phyloP scores from a whole-genome alignment of 371 early-diverging fungal species.

The Saksenaea vasiformis region DNA sequence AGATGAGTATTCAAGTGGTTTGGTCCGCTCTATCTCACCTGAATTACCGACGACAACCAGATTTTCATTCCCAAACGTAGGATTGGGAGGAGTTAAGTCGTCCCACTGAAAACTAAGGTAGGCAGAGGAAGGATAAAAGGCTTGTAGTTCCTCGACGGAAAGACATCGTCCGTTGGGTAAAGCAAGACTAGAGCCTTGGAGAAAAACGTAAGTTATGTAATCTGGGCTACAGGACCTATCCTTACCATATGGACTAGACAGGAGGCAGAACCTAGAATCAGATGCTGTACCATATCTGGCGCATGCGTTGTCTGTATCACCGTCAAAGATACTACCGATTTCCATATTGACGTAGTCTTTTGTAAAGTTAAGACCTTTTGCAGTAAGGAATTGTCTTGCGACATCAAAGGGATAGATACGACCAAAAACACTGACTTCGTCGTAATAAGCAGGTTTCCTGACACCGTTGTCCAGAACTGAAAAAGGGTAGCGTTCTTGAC shows the following conservation, averaged over 20 bases:
- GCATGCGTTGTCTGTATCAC: constrained; percentile 41
- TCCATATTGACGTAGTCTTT: constrained; percentile 54
- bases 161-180: constrained; percentile 34
- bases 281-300: constrained; percentile 20
- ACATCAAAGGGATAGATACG: constrained; percentile 39
- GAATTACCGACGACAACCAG: constrained; percentile 52
- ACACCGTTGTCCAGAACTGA: constrained; percentile 22
- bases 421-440: constrained; percentile 52
- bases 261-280: constrained; percentile 25
- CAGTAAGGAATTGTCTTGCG: constrained; percentile 38
- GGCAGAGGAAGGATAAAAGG: constrained; percentile 14
- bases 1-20: not conserved
- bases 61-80: constrained; percentile 23
- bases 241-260: constrained; percentile 52
- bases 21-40: constrained; percentile 40
- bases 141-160: constrained; percentile 32
- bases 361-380: constrained; percentile 43
- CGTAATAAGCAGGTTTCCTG: constrained; percentile 37
- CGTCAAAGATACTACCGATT: constrained; percentile 52
- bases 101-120: constrained; percentile 45
- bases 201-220: too few species aligned
- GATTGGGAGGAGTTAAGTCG: constrained; percentile 31
- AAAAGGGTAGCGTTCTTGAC: constrained; percentile 28
- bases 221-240: constrained; percentile 6
- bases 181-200: constrained; percentile 26